These are phyloP conservation scores for Microdochium nivale DNA, from an alignment of 2,329 filamentous ascomycete species.

Conservation along the genomic window DNA sequence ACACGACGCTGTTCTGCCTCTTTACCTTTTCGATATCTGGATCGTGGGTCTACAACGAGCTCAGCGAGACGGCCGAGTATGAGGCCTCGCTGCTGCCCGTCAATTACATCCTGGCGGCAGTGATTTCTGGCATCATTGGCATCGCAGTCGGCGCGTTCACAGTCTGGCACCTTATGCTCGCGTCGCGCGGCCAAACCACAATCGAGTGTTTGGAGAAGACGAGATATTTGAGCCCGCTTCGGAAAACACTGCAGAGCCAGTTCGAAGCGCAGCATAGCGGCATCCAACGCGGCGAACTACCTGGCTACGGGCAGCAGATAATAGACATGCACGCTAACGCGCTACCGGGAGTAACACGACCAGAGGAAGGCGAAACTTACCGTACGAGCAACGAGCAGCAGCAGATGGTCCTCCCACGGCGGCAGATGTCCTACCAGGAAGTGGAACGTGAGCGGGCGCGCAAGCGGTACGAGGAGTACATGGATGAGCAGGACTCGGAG, in stretches of 20 bases:
- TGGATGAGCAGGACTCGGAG: slow-evolving; percentile 82
- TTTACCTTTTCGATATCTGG: slow-evolving; percentile 69
- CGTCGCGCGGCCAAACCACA: slow-evolving; percentile 74
- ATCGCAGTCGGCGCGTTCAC: slow-evolving; percentile 86
- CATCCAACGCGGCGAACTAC: slow-evolving; percentile 36
- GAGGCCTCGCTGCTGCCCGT: slow-evolving; percentile 74
- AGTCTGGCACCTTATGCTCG: slow-evolving; percentile 81
- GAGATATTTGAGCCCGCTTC: slow-evolving; percentile 76
- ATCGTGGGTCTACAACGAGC: slow-evolving; percentile 78
- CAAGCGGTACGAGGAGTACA: slow-evolving; percentile 59
- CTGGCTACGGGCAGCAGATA: slow-evolving; percentile 62
- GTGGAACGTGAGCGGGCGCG: slow-evolving; percentile 45
- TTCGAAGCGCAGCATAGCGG: slow-evolving; percentile 46
- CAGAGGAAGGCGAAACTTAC: slow-evolving; percentile 67
- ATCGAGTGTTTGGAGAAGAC: slow-evolving; percentile 97
- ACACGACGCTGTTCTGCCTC: slow-evolving; percentile 80
- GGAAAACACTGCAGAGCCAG: slow-evolving; percentile 59
- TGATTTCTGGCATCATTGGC: slow-evolving; percentile 84
- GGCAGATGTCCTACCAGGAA: slow-evolving; percentile 44
- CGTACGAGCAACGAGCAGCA: slow-evolving; percentile 22
- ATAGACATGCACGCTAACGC: slow-evolving; percentile 76
- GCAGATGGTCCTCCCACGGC: slow-evolving; percentile 25
- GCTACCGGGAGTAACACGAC: slow-evolving; percentile 68
- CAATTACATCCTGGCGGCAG: slow-evolving; percentile 81
- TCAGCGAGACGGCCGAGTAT: slow-evolving; percentile 63